Evolutionary conservation across 169 alveolate genomes (phyloP).

Genomic region (Neospora caninum): DNA sequence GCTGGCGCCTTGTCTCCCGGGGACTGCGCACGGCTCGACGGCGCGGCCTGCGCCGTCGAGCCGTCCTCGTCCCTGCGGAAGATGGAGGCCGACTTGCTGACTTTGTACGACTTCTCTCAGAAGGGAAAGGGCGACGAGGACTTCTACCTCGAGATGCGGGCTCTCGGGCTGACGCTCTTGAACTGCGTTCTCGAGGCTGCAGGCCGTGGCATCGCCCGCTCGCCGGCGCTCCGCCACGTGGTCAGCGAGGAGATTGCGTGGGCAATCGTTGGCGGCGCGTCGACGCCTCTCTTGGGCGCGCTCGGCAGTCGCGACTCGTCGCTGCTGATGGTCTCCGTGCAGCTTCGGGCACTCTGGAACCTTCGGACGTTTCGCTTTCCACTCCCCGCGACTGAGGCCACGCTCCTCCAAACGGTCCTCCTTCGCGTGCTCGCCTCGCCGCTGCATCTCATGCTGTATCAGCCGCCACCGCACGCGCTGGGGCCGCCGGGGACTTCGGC

Average conservation of each 20-base stretch:
- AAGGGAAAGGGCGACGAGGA: constrained; percentile 3
- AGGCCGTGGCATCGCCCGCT: constrained; percentile 42
- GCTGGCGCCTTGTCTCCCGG: too few relatives aligned
- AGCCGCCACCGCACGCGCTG: background rate
- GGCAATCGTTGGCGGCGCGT: background rate
- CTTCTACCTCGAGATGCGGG: constrained; percentile 58
- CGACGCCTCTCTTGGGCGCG: background rate
- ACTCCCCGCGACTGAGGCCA: background rate
- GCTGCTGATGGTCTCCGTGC: background rate
- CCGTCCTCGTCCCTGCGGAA: background rate
- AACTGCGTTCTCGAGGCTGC: constrained; percentile 71
- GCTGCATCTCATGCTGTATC: background rate
- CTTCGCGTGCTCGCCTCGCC: constrained; percentile 29
- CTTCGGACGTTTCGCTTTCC: background rate
- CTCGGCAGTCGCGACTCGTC: background rate
- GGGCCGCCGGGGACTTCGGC: background rate
- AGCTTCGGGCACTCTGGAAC: background rate
- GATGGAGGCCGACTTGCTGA: constrained; percentile 8
- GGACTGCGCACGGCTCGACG: too few relatives aligned
- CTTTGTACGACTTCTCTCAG: background rate
- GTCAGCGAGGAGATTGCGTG: background rate
- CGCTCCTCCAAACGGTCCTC: background rate
- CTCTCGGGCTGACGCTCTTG: constrained; percentile 66
- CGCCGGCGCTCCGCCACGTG: constrained; percentile 37
- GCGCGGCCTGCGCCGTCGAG: background rate